Conservation (phyloP, 2,329 filamentous ascomycete genomes). For the Microdochium paspali region DNA sequence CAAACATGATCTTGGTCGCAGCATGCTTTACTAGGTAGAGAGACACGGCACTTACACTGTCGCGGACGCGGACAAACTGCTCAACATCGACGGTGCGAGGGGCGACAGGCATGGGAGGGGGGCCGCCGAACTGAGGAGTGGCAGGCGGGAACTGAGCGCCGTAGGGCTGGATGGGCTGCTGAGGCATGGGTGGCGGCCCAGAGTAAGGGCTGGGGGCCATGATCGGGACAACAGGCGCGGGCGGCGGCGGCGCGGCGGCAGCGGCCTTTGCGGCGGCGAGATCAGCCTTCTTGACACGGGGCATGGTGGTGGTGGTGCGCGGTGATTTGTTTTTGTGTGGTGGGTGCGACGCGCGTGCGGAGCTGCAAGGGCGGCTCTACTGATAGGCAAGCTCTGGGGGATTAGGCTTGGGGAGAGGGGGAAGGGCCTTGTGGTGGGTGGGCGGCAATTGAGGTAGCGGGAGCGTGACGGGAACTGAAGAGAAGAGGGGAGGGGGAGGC, state of each 20-base stretch:
- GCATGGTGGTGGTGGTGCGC: background rate
- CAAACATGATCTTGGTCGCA: no score
- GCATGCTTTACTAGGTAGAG: slow-evolving; percentile 3
- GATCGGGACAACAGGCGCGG: slow-evolving; percentile 23
- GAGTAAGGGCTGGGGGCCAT: slow-evolving; percentile 18
- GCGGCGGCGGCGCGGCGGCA: slow-evolving; percentile 21
- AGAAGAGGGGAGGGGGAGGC: background rate
- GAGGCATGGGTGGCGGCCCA: slow-evolving; percentile 16
- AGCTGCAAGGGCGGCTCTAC: background rate
- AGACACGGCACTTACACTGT: slow-evolving; percentile 58
- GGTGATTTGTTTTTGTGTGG: background rate
- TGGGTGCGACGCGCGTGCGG: background rate
- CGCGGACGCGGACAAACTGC: slow-evolving; percentile 71
- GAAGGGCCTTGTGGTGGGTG: background rate
- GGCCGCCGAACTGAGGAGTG: slow-evolving; percentile 2
- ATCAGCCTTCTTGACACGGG: slow-evolving; percentile 28
- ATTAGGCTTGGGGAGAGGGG: background rate
- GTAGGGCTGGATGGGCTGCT: slow-evolving; percentile 9
- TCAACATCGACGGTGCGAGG: slow-evolving; percentile 50
- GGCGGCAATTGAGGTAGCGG: background rate
- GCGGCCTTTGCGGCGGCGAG: slow-evolving; percentile 26
- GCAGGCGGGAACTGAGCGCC: slow-evolving; percentile 8
- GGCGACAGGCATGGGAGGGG: slow-evolving; percentile 4
- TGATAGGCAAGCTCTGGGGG: background rate
- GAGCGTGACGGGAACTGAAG: background rate